phyloP scores from a whole-genome alignment of 2,329 filamentous ascomycete genomes.

The Aspergillus ruber region DNA sequence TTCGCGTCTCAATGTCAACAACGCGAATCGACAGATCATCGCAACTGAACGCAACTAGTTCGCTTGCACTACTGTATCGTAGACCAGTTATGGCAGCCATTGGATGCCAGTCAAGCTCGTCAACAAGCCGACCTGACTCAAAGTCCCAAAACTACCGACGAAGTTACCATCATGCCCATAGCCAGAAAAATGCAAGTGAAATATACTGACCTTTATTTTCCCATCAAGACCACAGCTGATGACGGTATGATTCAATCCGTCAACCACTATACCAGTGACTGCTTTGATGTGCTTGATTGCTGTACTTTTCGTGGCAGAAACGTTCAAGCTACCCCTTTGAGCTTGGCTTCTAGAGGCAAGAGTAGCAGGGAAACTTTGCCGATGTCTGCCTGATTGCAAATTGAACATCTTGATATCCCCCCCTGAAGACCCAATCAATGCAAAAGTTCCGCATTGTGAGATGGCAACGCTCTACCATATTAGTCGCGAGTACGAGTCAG shows the following conservation, averaged over 20 bases:
- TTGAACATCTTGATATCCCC: slow-evolving; percentile 95
- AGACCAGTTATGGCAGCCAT: slow-evolving; percentile 70
- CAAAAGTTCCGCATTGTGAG: slow-evolving; percentile 89
- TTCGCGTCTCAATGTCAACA: slow-evolving; percentile 83
- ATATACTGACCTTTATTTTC: slow-evolving; percentile 61
- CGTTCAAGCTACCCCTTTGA: slow-evolving; percentile 36
- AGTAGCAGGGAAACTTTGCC: slow-evolving; percentile 75
- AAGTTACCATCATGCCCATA: background rate
- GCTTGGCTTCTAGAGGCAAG: slow-evolving; percentile 55
- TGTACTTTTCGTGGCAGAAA: slow-evolving; percentile 23
- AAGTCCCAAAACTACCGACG: slow-evolving; percentile 78
- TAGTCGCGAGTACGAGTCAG: background rate
- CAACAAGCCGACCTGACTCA: slow-evolving; percentile 66
- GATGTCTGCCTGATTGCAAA: slow-evolving; percentile 82
- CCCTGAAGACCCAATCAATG: slow-evolving; percentile 73
- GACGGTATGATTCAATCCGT: slow-evolving; percentile 79
- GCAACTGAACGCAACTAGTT: slow-evolving; percentile 81
- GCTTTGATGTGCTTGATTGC: slow-evolving; percentile 71
- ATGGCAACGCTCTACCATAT: slow-evolving; percentile 67
- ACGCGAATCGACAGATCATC: slow-evolving; percentile 83
- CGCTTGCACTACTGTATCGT: slow-evolving; percentile 74
- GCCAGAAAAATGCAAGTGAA: background rate
- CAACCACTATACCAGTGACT: slow-evolving; percentile 79
- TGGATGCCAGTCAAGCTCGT: slow-evolving; percentile 77
- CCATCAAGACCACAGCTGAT: slow-evolving; percentile 86